These are phyloP conservation scores for Apophysomyces elegans DNA, from an alignment of 371 early-diverging fungal genomes.

Conservation along the genomic window DNA sequence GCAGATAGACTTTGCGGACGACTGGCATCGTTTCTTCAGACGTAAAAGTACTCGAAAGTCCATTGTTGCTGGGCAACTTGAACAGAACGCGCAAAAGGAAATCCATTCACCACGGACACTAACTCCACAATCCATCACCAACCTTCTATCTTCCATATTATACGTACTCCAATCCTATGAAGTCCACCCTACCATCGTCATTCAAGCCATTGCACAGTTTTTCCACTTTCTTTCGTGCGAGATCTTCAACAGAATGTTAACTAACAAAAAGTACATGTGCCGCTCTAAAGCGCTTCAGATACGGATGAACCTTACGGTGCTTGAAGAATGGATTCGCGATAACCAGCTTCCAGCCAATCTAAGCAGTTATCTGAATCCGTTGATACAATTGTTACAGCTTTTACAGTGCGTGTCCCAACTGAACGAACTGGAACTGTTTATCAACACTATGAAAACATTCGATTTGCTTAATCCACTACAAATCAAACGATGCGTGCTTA, in stretches of 20 bases:
- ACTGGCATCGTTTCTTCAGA: constrained; percentile 57
- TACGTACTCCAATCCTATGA: constrained; percentile 62
- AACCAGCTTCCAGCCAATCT: constrained; percentile 49
- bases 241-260: constrained; percentile 83
- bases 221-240: constrained; percentile 77
- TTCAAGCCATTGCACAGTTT: constrained; percentile 73
- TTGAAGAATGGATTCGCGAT: constrained; percentile 86
- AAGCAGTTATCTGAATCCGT: constrained; percentile 55
- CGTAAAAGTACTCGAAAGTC: constrained; percentile 23
- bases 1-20: constrained; percentile 69
- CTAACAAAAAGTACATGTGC: constrained; percentile 71
- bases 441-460: constrained; percentile 71
- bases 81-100: constrained; percentile 10
- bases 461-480: constrained; percentile 74
- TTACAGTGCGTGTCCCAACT: constrained; percentile 80
- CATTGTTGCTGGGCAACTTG: not conserved
- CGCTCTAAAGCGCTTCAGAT: constrained; percentile 85
- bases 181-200: constrained; percentile 73
- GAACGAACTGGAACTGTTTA: constrained; percentile 67
- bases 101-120: constrained; percentile 19
- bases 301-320: constrained; percentile 76
- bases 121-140: constrained; percentile 68
- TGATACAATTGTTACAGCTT: constrained; percentile 83
- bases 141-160: constrained; percentile 64
- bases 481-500: constrained; percentile 67